phyloP scores from a whole-genome alignment of 2,329 filamentous ascomycete genomes.

The Clarireedia homoeocarpa region DNA sequence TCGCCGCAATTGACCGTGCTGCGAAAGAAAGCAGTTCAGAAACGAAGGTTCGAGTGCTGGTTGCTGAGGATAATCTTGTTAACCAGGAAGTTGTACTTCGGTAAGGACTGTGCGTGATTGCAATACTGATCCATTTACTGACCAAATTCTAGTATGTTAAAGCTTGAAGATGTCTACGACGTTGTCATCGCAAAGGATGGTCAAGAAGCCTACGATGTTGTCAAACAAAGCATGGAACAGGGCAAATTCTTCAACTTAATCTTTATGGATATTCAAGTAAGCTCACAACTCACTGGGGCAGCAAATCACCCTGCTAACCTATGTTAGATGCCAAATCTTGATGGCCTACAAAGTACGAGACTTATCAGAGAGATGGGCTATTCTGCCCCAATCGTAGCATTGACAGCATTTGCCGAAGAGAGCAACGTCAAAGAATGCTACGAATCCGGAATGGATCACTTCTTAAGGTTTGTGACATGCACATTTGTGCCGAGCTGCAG shows the following conservation, averaged over 20 bases:
- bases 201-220: conserved; percentile 79
- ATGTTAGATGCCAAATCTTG: conserved; percentile 76
- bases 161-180: conserved; percentile 74
- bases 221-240: conserved; percentile 72
- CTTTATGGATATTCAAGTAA: conserved; percentile 78
- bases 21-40: conserved; percentile 50
- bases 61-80: conserved; percentile 71
- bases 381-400: conserved; percentile 76
- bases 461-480: conserved; percentile 41
- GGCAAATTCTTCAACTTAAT: conserved; percentile 74
- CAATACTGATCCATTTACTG: conserved; percentile 39
- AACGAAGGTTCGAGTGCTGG: conserved; percentile 68
- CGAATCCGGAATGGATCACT: conserved; percentile 88
- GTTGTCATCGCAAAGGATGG: conserved; percentile 82
- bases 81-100: conserved; percentile 54
- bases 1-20: conserved; percentile 57
- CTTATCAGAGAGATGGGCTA: conserved; percentile 84
- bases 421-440: conserved; percentile 81
- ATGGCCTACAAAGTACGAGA: conserved; percentile 78
- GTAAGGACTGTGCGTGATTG: conserved; percentile 23
- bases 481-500: not conserved
- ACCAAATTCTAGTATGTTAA: conserved; percentile 56
- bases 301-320: conserved; percentile 2
- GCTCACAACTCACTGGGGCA: not conserved
- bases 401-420: conserved; percentile 87